These are phyloP conservation scores for Stenocarpella maydis DNA, from an alignment of 2,329 filamentous ascomycete species.

Conservation along the genomic window DNA sequence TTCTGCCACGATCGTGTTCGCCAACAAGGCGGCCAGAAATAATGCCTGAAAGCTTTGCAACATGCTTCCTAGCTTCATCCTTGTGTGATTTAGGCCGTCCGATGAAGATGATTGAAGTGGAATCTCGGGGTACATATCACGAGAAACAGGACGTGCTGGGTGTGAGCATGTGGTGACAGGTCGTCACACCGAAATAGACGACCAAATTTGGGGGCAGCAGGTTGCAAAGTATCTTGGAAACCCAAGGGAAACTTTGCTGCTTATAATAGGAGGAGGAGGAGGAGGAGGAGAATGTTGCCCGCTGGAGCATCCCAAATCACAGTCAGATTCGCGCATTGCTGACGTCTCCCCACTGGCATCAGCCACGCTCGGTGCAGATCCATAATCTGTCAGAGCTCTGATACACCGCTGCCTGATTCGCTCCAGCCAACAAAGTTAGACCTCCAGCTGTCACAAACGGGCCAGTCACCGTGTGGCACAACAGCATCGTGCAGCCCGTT, in stretches of 20 bases:
- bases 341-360: not conserved
- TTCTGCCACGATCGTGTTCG: constrained; percentile 4
- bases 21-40: not conserved
- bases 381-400: not conserved
- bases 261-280: not conserved
- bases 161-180: not conserved
- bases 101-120: not conserved
- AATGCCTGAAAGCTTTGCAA: not conserved
- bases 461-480: not conserved
- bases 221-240: not conserved
- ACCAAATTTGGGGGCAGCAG: not conserved
- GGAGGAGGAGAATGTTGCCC: not conserved
- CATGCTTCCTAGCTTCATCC: constrained; percentile 7
- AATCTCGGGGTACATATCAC: not conserved
- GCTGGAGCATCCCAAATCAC: not conserved
- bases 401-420: not conserved
- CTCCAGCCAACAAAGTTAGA: not conserved
- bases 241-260: not conserved
- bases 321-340: constrained; percentile 8
- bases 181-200: not conserved
- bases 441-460: not conserved
- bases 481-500: not conserved
- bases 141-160: not conserved
- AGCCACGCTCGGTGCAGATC: not conserved
- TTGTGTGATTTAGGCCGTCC: not conserved